Evolutionary conservation across 140 eudicot genomes (phyloP).

Genomic region (Oenanthe javanica): DNA sequence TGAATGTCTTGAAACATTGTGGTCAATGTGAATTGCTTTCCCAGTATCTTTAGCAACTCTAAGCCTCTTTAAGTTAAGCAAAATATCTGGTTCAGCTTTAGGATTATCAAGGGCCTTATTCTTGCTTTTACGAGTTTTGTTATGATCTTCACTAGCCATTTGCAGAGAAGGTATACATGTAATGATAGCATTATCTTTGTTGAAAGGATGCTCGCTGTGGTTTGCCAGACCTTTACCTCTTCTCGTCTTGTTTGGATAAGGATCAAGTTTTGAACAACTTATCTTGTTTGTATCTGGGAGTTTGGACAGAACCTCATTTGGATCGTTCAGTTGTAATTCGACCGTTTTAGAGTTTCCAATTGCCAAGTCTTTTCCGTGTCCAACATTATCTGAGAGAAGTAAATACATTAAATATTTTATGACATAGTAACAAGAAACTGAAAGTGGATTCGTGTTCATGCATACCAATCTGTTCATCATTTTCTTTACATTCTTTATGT

Average conservation of each 20-base stretch:
- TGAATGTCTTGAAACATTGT: slow-evolving; percentile 47
- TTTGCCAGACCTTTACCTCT: slow-evolving; percentile 5
- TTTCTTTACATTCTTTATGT: slow-evolving; percentile 21
- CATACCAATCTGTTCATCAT: slow-evolving; percentile 28
- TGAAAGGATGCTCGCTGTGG: slow-evolving; percentile 2
- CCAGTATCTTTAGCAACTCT: slow-evolving; percentile 25
- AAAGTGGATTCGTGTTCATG: not conserved
- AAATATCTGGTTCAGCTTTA: slow-evolving; percentile 16
- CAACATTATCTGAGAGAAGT: slow-evolving; percentile 11
- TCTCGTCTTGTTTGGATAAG: not conserved
- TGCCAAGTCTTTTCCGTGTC: slow-evolving; percentile 15
- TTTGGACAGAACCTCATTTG: not conserved
- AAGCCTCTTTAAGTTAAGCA: slow-evolving; percentile 12
- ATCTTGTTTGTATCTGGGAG: not conserved
- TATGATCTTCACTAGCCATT: slow-evolving; percentile 8
- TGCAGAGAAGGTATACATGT: slow-evolving; percentile 14
- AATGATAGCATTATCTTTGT: slow-evolving; percentile 1
- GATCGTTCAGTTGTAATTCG: not conserved
- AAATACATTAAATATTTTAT: not conserved
- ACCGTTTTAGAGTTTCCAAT: not conserved
- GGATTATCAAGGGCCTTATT: slow-evolving; percentile 12
- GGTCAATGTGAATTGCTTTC: slow-evolving; percentile 38
- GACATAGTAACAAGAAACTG: not conserved
- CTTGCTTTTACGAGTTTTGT: slow-evolving; percentile 8
- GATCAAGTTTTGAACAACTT: slow-evolving; percentile 1